Base-by-base conservation (phyloP, 331 rosid species). In the Quercus phellos region DNA sequence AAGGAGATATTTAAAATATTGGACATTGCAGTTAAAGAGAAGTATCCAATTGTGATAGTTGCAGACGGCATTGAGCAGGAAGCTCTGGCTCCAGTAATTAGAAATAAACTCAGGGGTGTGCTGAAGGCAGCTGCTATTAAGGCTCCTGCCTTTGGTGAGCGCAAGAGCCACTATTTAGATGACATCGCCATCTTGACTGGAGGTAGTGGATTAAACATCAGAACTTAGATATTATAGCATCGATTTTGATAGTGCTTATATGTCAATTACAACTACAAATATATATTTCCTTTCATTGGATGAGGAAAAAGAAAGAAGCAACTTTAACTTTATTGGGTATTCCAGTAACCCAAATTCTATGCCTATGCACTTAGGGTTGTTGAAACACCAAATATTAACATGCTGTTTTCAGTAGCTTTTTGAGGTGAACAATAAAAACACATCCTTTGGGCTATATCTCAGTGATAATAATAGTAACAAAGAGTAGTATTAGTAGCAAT, bases 131-230 rank as follows among this genome's bases (percentile, higher is more conserved):
- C 87, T 43, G 98, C 94, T 75, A 85, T 89, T 74, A 94, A 92
- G 84, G 98, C 97, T 76, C 98, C 97, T 29, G 92, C 97, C 76
- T 94, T 94, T 16, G 95, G 95, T 17, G 97, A 89, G 87, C 92
- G 90, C 83, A 94, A 92, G 87, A 94, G 84, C 77, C 91, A 89
- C 81, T 90, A 80, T 85, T 86, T 94, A 80, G 97, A 94, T 73
- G 99, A 92, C 80, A 88, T 94, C 72, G 97, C 99, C 89, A 92
- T 86, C 88, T 90, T 92, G 86, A 92, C 97, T 11, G 97, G 99
- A 90, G 99, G 99, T 92, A 92, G 81, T 61, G 60, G 70, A 83
- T 74, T 72, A 68, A 88, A 19, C 22, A 42, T 51, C 1, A 3
- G 35, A 66, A 32, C 71, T 8, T 66, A 66, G 51, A 66, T 66